phyloP scores from a whole-genome alignment of 805 yeast species.

The Candida boidinii region DNA sequence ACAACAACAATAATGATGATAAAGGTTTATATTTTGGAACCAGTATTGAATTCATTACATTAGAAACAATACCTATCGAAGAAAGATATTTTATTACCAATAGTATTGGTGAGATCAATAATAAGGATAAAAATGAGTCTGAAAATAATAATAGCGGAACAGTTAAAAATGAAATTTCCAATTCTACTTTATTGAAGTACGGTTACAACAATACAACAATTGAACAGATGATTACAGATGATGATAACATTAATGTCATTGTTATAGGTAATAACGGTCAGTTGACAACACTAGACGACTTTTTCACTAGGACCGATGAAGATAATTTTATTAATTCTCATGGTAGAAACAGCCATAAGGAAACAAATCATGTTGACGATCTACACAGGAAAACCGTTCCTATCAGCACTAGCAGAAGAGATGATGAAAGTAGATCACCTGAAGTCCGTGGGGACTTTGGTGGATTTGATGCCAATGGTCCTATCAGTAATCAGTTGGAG shows the following conservation, averaged over 20 bases:
- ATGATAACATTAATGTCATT: conserved; percentile 21
- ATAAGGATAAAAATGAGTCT: not conserved
- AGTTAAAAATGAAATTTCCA: not conserved
- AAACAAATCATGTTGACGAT: not conserved
- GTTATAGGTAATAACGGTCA: conserved; percentile 19
- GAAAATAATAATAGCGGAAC: not conserved
- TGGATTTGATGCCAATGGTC: no score
- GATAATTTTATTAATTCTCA: not conserved
- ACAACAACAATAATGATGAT: conserved; percentile 5
- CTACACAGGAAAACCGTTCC: not conserved
- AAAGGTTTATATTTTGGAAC: conserved; percentile 16
- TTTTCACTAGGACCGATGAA: no score
- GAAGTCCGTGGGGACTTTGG: no score
- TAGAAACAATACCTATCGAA: conserved; percentile 18
- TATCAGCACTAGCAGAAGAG: not conserved
- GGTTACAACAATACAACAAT: conserved; percentile 20
- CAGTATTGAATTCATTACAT: conserved; percentile 22
- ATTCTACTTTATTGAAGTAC: conserved; percentile 6
- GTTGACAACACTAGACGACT: conserved; percentile 22
- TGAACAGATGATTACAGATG: conserved; percentile 24
- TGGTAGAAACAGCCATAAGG: not conserved
- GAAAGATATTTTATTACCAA: conserved; percentile 6
- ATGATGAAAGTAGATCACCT: no score
- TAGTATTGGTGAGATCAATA: no score
- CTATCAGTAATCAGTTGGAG: conserved; percentile 2